Conservation (phyloP, 2,329 filamentous ascomycete species). For the Xylaria sp. region DNA sequence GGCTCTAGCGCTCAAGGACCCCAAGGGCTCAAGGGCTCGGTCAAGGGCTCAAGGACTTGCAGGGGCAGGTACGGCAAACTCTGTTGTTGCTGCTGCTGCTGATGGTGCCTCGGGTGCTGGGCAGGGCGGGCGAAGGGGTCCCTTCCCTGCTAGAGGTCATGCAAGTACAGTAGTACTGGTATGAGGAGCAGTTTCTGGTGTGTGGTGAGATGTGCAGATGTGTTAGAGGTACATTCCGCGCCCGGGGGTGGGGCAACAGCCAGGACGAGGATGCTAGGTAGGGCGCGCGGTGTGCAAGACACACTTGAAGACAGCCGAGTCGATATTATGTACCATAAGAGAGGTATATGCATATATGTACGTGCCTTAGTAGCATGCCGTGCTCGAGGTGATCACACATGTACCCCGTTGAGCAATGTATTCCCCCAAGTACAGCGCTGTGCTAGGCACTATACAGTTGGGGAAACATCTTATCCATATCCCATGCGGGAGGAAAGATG, state of each 20-base stretch:
- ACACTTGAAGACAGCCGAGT: background rate
- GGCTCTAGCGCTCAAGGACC: background rate
- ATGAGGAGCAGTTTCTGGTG: conserved; percentile 4
- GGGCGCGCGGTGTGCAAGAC: background rate
- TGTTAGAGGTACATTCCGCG: conserved; percentile 25
- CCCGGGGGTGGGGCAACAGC: conserved; percentile 5
- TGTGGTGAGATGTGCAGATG: conserved; percentile 16
- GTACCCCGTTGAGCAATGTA: background rate
- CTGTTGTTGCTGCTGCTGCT: background rate
- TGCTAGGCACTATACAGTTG: background rate
- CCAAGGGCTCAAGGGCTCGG: background rate
- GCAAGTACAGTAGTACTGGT: no score
- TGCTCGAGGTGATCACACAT: background rate
- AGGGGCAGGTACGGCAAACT: background rate
- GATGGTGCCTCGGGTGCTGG: background rate
- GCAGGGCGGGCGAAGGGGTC: conserved; percentile 7
- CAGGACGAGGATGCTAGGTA: background rate
- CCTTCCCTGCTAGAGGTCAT: conserved; percentile 5
- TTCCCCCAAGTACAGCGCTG: background rate
- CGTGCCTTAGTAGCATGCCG: background rate
- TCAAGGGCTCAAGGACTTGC: background rate
- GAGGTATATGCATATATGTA: no score
- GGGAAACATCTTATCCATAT: background rate
- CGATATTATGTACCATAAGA: background rate
- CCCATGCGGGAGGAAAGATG: background rate